phyloP scores from a whole-genome alignment of 2,329 filamentous ascomycete genomes.

The Paraphoma sp. region DNA sequence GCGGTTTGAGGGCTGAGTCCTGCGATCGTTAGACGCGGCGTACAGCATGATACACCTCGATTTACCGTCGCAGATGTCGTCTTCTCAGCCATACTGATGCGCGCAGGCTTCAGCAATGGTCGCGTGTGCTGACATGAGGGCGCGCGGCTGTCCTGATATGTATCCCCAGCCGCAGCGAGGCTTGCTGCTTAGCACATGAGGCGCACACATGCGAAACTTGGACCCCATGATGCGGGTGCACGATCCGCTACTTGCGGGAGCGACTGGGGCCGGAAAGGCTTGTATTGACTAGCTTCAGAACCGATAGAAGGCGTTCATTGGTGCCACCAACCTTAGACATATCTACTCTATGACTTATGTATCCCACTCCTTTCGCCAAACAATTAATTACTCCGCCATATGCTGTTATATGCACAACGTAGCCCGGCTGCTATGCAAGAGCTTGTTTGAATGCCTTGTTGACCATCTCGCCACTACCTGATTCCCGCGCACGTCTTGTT shows the following conservation, averaged over 20 bases:
- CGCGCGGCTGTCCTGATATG: background rate
- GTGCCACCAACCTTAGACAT: background rate
- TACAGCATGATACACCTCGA: background rate
- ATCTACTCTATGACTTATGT: no score
- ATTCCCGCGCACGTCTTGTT: no score
- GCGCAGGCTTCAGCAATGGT: conserved; percentile 1
- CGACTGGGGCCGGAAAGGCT: background rate
- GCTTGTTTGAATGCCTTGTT: no score
- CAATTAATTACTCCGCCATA: no score
- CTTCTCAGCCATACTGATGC: conserved; percentile 24
- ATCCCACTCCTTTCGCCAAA: no score
- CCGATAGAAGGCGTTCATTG: background rate
- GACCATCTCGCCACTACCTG: no score
- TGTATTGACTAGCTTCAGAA: background rate
- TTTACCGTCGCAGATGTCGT: conserved; percentile 6
- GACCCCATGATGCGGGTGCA: background rate
- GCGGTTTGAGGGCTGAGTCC: conserved; percentile 19
- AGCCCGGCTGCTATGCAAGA: no score
- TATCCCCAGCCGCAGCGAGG: background rate
- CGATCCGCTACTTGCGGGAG: background rate
- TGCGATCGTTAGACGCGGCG: conserved; percentile 5
- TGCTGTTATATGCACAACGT: no score
- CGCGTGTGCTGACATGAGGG: conserved; percentile 1
- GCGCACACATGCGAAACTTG: background rate
- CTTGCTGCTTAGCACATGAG: conserved; percentile 1